Base-by-base conservation (phyloP, 2,329 filamentous ascomycete species). In the Sphaerostilbella broomeana region DNA sequence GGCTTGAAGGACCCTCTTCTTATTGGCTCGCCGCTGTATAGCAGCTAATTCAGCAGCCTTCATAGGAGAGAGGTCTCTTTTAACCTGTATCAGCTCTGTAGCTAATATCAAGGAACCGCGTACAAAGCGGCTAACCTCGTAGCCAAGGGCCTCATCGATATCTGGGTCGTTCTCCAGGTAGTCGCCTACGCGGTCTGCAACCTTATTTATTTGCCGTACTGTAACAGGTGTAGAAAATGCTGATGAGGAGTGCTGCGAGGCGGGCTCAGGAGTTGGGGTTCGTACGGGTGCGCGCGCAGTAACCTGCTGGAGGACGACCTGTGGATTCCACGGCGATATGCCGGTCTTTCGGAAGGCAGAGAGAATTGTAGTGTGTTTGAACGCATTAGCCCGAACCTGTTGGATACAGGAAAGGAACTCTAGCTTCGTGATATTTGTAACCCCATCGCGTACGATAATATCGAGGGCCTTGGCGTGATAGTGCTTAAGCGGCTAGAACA, bases 41-140 rank as follows among this genome's bases (percentile, higher is more conserved):
- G 20, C 28, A 28, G 29, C 16, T 16, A 19, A 16, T 34, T 40
- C 6, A 24, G 38, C 38, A 15, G 15, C 21, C 22, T 36, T 28
- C 10, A 30, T 42, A 4, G 25, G 25, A 15, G 32, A 11, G 17
- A 36, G 25, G 26, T 42, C 39, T 15, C 33, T 35, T 19, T 42
- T 42, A 17, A 30, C 36, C 16, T 42, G 26, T 17, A 42, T 24
- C 8, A 42, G 33, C 39, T 42, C 32, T 26, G 18, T 42, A 19
- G 39, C 32, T 4, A 13, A 8, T 20, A 32, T 42, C 3, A 42
- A 26, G 5, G 39, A 42, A 3, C 32, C 32, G 10, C 26, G 24
- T 11, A 42, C 25, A 42, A 42, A 36, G 4, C 19, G 39, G 3
- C 13, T 11, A 11, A 42, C 12, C 25, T 42, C 36, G 22, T 36